Evolutionary conservation across 257 asterid species (phyloP), one percentile per base, ranked within the genome.

Genomic region (Nyctanthes arbortristis): DNA sequence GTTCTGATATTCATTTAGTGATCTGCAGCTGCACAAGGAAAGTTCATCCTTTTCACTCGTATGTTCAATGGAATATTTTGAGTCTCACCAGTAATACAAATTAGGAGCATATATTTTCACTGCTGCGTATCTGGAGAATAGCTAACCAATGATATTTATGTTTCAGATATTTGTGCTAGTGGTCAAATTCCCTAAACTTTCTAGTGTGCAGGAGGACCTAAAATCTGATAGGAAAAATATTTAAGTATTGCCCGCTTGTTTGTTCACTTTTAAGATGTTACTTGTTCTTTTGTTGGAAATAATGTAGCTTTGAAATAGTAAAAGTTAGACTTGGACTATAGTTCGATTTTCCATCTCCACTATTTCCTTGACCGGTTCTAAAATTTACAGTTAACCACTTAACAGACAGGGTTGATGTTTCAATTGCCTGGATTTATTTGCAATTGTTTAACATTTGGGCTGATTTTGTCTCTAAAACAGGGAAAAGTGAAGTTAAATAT

Each of bases 391-490:
- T 9, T 20, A 52, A 52, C 8, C 13, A n/a, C 47, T 24, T 52
- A 52, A 7, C 13, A 57, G 34, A 73, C 52, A 20, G 67, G 8
- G 28, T 69, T 18, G 28, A 66, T 66, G 35, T 54, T 57, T 16
- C 27, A 35, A 1, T 52, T 35, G 20, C 36, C 25, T 36, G 24
- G 56, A n/a, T n/a, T 52, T 69, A 62, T 24, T 25, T 35, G 62
- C 27, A 47, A 35, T 52, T 65, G 34, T 29, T 43, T 47, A 40
- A 39, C 54, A 59, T 16, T 2, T 65, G 61, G 61, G 71, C 66
- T 83, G 63, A 70, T 8, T 63, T 72, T 73, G 63, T 59, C 56
- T 56, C 24, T 76, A 74, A 61, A 79, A 77, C 85, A 86, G 96
- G 92, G 77, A 39, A 84, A 45, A 35, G 68, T 22, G 57, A 71